Evolutionary conservation across 2,329 filamentous ascomycete genomes (phyloP).

Genomic region (Acephala macrosclerotiorum): DNA sequence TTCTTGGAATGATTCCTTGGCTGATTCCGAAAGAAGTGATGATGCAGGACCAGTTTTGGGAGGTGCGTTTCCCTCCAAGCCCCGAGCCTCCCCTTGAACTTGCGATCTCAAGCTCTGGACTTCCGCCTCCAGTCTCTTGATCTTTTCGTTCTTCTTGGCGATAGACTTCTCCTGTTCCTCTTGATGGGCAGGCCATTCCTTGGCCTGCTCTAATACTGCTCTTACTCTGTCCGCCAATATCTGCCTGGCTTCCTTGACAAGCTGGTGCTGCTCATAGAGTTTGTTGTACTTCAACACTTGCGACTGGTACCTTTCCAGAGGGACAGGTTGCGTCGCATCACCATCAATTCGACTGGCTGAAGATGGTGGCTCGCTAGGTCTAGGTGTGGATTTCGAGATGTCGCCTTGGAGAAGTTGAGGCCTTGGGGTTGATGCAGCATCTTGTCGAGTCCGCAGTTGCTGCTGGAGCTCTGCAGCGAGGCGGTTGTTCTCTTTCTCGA

Average conservation of each 20-base stretch:
- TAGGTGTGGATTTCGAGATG: slow-evolving; percentile 13
- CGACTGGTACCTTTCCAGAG: slow-evolving; percentile 25
- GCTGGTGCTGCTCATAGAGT: slow-evolving; percentile 21
- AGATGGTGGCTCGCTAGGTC: slow-evolving; percentile 21
- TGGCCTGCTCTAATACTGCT: too few species aligned
- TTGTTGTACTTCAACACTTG: slow-evolving; percentile 35
- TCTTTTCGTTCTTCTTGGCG: slow-evolving; percentile 29
- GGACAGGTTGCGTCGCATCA: slow-evolving; percentile 15
- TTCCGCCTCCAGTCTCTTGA: slow-evolving; percentile 30
- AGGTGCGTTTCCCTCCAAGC: not conserved
- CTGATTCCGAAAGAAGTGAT: not conserved
- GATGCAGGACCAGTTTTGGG: not conserved
- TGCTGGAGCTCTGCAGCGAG: slow-evolving; percentile 30
- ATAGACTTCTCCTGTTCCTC: slow-evolving; percentile 21
- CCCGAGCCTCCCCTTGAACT: not conserved
- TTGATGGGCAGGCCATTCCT: slow-evolving; percentile 24
- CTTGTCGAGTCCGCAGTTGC: slow-evolving; percentile 16
- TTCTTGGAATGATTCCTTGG: not conserved
- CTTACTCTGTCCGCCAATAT: too few species aligned
- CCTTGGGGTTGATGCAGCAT: slow-evolving; percentile 1
- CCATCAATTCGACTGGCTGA: slow-evolving; percentile 17
- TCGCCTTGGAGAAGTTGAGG: not conserved
- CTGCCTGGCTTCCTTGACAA: slow-evolving; percentile 27
- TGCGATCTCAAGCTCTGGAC: slow-evolving; percentile 21
- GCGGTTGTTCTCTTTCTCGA: slow-evolving; percentile 39